Base-by-base conservation (phyloP, 805 yeast genomes). In the Suhomyces faveliae region DNA sequence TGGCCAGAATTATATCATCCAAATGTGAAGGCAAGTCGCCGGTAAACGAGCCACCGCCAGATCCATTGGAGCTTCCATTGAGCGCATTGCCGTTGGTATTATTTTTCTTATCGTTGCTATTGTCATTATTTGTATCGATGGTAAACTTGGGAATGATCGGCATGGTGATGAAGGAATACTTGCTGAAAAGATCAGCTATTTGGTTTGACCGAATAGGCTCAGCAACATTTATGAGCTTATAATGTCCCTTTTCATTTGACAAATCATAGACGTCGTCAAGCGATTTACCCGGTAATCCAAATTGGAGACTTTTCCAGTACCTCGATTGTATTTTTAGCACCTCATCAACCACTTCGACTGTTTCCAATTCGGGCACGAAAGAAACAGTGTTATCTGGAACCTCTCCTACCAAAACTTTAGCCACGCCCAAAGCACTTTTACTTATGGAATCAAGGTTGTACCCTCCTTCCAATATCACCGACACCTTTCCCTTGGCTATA, bases 391-490 rank as follows among this genome's bases (percentile, higher is more conserved):
- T 80, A 49, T 87, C 95, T 1, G 99, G 98, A 3, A 98, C 96
- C 62, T 94, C 98, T 5, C 99, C 99, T 15, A 94, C 77, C 41
- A 94, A 73, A 0, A 87, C 92, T 63, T 90, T 89, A 3, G 97
- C 87, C 4, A 94, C 97, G 1, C 94, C 92, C 42, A 94, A 71
- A 0, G 98, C 99, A 50, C 96, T 86, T 40, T 80, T 81, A 20
- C 96, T 88, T 52, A 91, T 94, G 2, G 97, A 81, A 59, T 90
- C 96, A 49, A 94, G 74, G 61, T 89, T 92, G 66, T 94, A 94
- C 1, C 99, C 99, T 54, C 99, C 99, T 74, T 94, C 99, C 35
- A 94, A 73, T 4, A 89, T 86, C 4, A 90, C 97, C 41, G 95
- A 87, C 40, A 94, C 62, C 56, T 87, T 89, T 2, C 99, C 99